phyloP scores from a whole-genome alignment of 2,329 filamentous ascomycete species.

The Saccharata proteae region DNA sequence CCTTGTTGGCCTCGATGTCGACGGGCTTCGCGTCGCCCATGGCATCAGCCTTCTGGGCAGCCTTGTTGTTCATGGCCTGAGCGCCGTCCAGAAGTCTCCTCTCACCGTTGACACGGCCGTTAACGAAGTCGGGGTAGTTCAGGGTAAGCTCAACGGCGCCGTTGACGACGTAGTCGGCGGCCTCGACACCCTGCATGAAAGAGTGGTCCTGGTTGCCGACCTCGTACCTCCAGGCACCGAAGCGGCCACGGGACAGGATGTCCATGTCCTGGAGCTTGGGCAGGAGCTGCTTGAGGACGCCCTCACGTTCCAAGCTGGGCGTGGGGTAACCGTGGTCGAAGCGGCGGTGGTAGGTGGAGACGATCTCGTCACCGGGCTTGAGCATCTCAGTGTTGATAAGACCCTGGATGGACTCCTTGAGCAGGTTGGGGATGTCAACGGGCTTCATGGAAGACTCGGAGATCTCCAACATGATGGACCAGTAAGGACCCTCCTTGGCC shows the following conservation, averaged over 20 bases:
- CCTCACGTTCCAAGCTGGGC: constrained; percentile 86
- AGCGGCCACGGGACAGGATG: constrained; percentile 92
- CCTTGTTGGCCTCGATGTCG: constrained; percentile 1
- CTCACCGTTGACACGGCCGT: constrained; percentile 57
- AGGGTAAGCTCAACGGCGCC: constrained; percentile 84
- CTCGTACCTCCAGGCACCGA: constrained; percentile 97
- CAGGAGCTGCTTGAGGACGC: constrained; percentile 81
- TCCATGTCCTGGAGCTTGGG: constrained; percentile 83
- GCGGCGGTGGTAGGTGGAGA: constrained; percentile 94
- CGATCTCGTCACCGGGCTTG: constrained; percentile 79
- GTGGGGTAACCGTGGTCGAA: constrained; percentile 99
- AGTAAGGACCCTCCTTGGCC: constrained; percentile 84
- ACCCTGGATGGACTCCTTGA: constrained; percentile 87
- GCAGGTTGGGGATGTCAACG: constrained; percentile 71
- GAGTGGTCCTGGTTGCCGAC: constrained; percentile 95
- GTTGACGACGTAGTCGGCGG: constrained; percentile 78
- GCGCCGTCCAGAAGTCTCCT: constrained; percentile 50
- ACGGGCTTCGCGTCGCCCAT: constrained; percentile 3
- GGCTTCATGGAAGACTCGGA: constrained; percentile 95
- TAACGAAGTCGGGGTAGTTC: constrained; percentile 96
- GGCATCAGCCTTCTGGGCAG: not conserved
- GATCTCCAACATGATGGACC: constrained; percentile 99
- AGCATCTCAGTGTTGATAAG: constrained; percentile 98
- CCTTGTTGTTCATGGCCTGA: constrained; percentile 41
- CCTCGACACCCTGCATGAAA: constrained; percentile 94